Base-by-base conservation (phyloP, 306 rosid species). In the Cercis canadensis region DNA sequence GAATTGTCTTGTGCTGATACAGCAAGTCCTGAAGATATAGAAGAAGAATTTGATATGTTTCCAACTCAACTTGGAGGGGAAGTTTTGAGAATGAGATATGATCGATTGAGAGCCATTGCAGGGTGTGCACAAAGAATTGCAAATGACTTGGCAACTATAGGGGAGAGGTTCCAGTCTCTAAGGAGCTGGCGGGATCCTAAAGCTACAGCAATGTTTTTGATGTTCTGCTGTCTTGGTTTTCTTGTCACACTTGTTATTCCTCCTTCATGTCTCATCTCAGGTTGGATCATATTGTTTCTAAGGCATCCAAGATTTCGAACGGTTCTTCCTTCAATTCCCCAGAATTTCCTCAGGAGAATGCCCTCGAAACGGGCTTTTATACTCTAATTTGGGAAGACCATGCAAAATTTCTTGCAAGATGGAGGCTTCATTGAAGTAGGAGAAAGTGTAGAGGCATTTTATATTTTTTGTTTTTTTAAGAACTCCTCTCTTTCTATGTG, bases 111-210 rank as follows among this genome's bases (percentile, higher is more conserved):
- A 64, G 58, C 43, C 57, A 72, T 86, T 12, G 78, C 52, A 4
- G 73, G 74, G 29, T 72, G 47, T 5, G 46, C 67, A 67, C 79
- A 83, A 49, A 81, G 11, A 34, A 16, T 64, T 53, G 62, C 39
- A 44, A 56, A 61, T 63, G 73, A 75, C 66, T 14, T 75, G 15
- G 83, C 86, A 5, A 81, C 73, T 11, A 62, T 69, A 24, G 68
- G 70, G 12, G 86, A 86, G 67, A 83, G 64, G 57, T 6, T 86
- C n/a, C 78, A 81, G 46, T 60, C 79, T 65, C 54, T 86, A 1
- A 11, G 70, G 16, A 78, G 46, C 10, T 86, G 90, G 86, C 70
- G 81, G 62, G 88, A 83, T 81, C 81, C 77, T 57, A 81, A 79
- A 45, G 88, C 86, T 19, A 83, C 86, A 47, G 2, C 3, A 2